phyloP scores from a whole-genome alignment of 345 rosid genomes.

The Salix brachista region DNA sequence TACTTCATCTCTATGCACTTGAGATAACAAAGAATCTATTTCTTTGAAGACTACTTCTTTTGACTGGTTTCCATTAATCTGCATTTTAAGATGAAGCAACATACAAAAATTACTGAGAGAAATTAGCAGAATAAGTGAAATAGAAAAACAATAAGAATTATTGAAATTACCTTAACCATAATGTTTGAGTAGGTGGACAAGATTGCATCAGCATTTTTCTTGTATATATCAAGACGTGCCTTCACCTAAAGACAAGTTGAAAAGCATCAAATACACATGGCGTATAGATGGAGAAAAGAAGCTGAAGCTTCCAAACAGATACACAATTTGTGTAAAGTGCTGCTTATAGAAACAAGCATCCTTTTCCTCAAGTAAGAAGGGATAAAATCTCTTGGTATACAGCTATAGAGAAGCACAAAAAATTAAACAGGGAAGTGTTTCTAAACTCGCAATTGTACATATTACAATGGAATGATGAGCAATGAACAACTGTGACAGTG shows the following conservation, averaged over 20 bases:
- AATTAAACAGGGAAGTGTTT: neutral
- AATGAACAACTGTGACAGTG: neutral
- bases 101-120: conserved; percentile 2
- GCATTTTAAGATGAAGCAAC: conserved; percentile 17
- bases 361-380: neutral
- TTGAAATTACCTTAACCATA: conserved; percentile 50
- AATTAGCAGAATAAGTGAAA: neutral
- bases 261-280: neutral
- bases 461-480: neutral
- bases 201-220: conserved; percentile 65
- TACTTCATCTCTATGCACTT: conserved; percentile 39
- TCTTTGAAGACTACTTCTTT: conserved; percentile 68
- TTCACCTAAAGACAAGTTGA: conserved; percentile 45
- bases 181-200: conserved; percentile 55
- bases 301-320: neutral
- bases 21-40: conserved; percentile 54
- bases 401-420: neutral
- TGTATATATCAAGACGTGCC: conserved; percentile 74
- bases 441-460: neutral
- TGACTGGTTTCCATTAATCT: conserved; percentile 75
- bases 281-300: neutral
- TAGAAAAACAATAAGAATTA: neutral
- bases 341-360: neutral
- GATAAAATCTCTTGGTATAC: neutral
- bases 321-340: neutral